A percentile compares a stretch with the other conserved stretches of the same genome.
phyloP scores from a whole-genome alignment of 441 rosid species.

The Hypseocharis bilobata region DNA sequence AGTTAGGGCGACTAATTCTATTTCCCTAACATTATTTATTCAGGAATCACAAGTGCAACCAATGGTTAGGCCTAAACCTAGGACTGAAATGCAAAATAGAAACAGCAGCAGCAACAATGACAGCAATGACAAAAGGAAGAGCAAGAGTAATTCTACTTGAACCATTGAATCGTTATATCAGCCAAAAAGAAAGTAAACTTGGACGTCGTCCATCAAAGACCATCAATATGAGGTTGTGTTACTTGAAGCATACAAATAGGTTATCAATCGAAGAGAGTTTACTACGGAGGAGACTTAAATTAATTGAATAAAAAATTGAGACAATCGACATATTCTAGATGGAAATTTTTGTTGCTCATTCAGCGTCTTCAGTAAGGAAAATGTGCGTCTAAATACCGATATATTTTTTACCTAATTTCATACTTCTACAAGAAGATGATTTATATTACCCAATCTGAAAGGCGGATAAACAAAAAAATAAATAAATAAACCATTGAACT shows the following conservation, averaged over 20 bases:
- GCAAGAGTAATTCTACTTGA: neutral
- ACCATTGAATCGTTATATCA: neutral
- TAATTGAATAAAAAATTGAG: neutral
- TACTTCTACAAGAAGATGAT: neutral
- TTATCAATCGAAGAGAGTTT: neutral
- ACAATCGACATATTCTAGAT: neutral
- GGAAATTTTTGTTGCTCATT: neutral
- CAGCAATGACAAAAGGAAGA: neutral
- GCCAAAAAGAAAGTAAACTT: neutral
- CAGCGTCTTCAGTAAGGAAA: neutral
- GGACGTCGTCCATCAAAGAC: neutral
- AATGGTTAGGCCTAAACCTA: neutral
- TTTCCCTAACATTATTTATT: neutral
- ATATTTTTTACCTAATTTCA: neutral
- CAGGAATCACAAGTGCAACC: neutral
- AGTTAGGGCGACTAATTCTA: neutral
- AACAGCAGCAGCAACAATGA: too few species aligned
- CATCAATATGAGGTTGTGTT: neutral
- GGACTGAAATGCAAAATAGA: too few species aligned
- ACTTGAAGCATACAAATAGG: neutral
- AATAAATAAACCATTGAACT: neutral
- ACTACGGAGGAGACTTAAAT: neutral
- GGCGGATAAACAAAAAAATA: neutral
- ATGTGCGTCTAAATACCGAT: neutral
- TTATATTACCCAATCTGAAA: constrained; percentile 3